These are phyloP conservation scores for Mallotus japonicus DNA, from an alignment of 441 rosid genomes.

Conservation along the genomic window DNA sequence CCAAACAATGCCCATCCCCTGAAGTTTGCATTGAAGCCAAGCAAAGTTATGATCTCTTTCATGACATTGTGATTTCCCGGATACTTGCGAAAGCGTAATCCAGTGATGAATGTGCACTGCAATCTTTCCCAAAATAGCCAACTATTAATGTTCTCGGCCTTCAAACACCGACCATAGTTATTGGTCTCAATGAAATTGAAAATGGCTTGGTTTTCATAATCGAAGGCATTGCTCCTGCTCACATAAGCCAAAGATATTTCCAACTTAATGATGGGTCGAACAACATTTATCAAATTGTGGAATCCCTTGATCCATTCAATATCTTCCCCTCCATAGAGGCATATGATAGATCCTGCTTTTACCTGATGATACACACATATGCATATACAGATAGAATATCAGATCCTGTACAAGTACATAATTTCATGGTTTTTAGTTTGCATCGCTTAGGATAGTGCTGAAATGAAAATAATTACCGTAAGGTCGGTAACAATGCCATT, in stretches of 20 bases:
- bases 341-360: not conserved
- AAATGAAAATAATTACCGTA: too few relatives aligned
- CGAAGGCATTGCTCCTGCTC: slow-evolving; percentile 2
- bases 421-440: too few relatives aligned
- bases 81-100: not conserved
- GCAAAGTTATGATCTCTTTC: slow-evolving; percentile 9
- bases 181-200: not conserved
- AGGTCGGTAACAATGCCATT: too few relatives aligned
- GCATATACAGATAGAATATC: too few relatives aligned
- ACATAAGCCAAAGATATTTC: slow-evolving; percentile 1
- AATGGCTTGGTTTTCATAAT: too few relatives aligned
- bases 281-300: not conserved
- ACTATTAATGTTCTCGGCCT: not conserved
- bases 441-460: too few relatives aligned
- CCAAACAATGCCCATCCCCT: slow-evolving; percentile 12
- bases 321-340: slow-evolving; percentile 11
- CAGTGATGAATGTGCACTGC: not conserved
- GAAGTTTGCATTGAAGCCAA: not conserved
- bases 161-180: not conserved
- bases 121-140: slow-evolving; percentile 4
- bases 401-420: too few relatives aligned
- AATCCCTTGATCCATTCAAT: not conserved
- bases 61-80: not conserved
- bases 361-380: not conserved
- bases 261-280: not conserved